These are phyloP conservation scores for Rhizopogon salebrosus DNA, from an alignment of 768 basidiomycete genomes.

Conservation along the genomic window DNA sequence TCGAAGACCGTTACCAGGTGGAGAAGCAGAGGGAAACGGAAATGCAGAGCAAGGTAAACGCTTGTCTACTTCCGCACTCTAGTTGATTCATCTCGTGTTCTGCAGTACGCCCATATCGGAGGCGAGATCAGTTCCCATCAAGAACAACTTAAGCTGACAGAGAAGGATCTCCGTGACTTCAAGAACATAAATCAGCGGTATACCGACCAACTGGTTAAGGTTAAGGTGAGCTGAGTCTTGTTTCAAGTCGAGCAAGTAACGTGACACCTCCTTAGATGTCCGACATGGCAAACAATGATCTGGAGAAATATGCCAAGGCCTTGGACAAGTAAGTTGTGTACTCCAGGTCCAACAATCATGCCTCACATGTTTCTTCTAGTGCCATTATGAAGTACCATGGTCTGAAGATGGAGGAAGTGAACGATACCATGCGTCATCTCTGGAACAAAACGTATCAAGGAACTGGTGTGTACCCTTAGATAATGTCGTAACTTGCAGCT, in stretches of 20 bases:
- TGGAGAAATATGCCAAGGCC: conserved; percentile 97
- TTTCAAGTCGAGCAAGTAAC: not conserved
- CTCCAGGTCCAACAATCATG: not conserved
- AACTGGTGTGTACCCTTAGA: conserved; percentile 56
- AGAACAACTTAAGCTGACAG: conserved; percentile 58
- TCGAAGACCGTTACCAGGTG: conserved; percentile 71
- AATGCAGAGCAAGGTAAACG: conserved; percentile 59
- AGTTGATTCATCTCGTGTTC: not conserved
- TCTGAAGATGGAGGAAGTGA: conserved; percentile 99
- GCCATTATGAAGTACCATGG: conserved; percentile 99
- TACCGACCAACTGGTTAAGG: conserved; percentile 87
- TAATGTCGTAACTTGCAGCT: conserved; percentile 6
- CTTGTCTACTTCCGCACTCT: conserved; percentile 5
- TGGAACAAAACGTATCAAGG: conserved; percentile 99
- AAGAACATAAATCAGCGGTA: conserved; percentile 83
- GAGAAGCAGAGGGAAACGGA: conserved; percentile 71
- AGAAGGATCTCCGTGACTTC: conserved; percentile 77
- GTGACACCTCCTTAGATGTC: conserved; percentile 59
- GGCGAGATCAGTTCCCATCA: conserved; percentile 78
- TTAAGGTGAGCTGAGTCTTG: conserved; percentile 59
- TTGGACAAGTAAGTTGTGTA: conserved; percentile 75
- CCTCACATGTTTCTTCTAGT: conserved; percentile 37
- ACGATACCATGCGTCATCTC: conserved; percentile 92
- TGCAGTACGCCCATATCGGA: conserved; percentile 70
- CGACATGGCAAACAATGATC: conserved; percentile 94